phyloP scores from a whole-genome alignment of 352 stramenopile genomes.

The Globisporangium parvum region DNA sequence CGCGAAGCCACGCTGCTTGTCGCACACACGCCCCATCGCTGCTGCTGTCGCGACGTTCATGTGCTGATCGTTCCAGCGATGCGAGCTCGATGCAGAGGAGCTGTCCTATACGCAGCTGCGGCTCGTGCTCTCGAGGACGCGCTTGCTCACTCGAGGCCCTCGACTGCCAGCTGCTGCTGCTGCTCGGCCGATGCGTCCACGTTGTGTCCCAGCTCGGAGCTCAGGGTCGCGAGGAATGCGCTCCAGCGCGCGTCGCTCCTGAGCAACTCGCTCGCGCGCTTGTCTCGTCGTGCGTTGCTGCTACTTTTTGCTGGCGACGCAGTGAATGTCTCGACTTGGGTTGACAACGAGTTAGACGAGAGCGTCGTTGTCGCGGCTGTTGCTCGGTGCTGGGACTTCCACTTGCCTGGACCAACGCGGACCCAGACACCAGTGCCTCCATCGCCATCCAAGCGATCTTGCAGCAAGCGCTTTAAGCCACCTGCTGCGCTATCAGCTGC shows the following conservation, averaged over 20 bases:
- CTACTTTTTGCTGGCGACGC: background rate
- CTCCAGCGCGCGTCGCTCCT: slow-evolving; percentile 25
- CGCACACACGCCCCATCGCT: too few relatives aligned
- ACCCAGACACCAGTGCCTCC: slow-evolving; percentile 16
- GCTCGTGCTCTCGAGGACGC: background rate
- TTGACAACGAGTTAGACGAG: slow-evolving; percentile 2
- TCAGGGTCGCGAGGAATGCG: slow-evolving; percentile 14
- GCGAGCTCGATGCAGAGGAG: too few relatives aligned
- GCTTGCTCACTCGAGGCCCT: slow-evolving; percentile 22
- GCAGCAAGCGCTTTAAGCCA: background rate
- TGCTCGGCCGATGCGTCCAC: slow-evolving; percentile 1
- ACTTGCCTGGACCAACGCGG: slow-evolving; percentile 18
- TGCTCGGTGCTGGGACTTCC: slow-evolving; percentile 12
- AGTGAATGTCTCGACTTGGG: slow-evolving; percentile 10
- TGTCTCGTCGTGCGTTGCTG: background rate
- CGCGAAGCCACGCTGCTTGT: too few relatives aligned
- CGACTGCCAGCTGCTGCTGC: slow-evolving; percentile 21
- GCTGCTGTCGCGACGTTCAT: too few relatives aligned
- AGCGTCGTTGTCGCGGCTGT: background rate
- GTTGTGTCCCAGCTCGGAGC: slow-evolving; percentile 12
- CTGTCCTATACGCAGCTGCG: background rate
- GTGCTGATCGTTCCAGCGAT: too few relatives aligned
- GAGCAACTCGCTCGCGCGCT: slow-evolving; percentile 19
- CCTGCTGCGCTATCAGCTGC: background rate
- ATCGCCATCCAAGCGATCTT: slow-evolving; percentile 3